A percentile compares a stretch with the other conserved stretches of the same genome.
Conservation (phyloP, 2,329 filamentous ascomycete species). For the Colletotrichum sp. region DNA sequence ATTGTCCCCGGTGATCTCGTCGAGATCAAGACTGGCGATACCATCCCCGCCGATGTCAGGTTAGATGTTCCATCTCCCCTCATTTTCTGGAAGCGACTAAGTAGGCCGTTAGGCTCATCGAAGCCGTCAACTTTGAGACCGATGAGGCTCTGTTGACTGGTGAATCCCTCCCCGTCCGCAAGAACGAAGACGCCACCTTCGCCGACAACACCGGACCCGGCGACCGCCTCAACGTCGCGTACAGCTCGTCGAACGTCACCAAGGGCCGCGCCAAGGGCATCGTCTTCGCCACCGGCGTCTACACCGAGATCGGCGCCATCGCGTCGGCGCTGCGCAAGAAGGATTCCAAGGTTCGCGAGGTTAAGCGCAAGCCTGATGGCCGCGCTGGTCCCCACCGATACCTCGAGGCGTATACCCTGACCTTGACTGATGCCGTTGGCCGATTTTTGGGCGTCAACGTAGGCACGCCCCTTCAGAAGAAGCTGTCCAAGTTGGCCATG, state of each 20-base stretch:
- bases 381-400: conserved; percentile 54
- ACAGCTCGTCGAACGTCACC: conserved; percentile 67
- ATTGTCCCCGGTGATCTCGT: conserved; percentile 64
- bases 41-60: conserved; percentile 44
- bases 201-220: conserved; percentile 58
- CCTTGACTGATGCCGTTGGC: conserved; percentile 59
- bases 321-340: conserved; percentile 63
- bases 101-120: conserved; percentile 57
- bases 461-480: conserved; percentile 71
- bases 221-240: conserved; percentile 66
- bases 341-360: conserved; percentile 47
- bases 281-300: conserved; percentile 64
- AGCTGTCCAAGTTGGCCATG: conserved; percentile 68
- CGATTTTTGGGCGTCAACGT: conserved; percentile 67
- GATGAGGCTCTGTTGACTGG: conserved; percentile 69
- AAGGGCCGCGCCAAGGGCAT: conserved; percentile 65
- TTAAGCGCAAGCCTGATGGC: conserved; percentile 51
- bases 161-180: conserved; percentile 64
- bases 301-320: conserved; percentile 68
- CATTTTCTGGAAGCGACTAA: conserved; percentile 68
- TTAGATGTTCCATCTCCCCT: conserved; percentile 54
- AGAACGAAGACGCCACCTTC: conserved; percentile 55
- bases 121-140: conserved; percentile 60
- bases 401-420: conserved; percentile 41
- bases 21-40: conserved; percentile 54